Base-by-base conservation (phyloP, 257 asterid genomes). In the Jasminum sambac region DNA sequence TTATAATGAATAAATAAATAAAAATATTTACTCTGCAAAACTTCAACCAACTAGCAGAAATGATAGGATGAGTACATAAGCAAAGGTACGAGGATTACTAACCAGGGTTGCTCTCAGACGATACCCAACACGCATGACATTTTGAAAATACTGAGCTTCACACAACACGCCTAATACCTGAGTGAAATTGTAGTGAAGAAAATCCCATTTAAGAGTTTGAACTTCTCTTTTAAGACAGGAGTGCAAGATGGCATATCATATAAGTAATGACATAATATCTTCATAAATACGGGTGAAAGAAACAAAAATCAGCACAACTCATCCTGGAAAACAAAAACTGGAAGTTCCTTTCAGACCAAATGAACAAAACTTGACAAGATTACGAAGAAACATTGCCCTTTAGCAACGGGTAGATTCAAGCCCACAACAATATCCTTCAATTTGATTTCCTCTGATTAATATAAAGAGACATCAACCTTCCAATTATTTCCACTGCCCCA, bases 61-160 rank as follows among this genome's bases (percentile, higher is more conserved):
- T 24, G 42, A 19, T 38, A 72, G 21, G 66, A 63, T 40, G 59
- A 7, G 62, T 34, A 30, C 36, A 75, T 36, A 17, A n/a, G 65
- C 68, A 19, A 44, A 50, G 44, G 58, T 6, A 78, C 36, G 24
- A 73, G 62, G 80, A 39, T 55, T 74, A 62, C 85, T 87, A 79
- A 94, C 99, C 87, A 94, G 80, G 46, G 98, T 89, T 73, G 98
- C 83, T 76, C 95, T 87, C 81, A 94, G 81, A 52, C 98, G 95
- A 81, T 69, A 90, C 67, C 98, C 98, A 76, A 89, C 98, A 66
- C 98, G 97, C 96, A 90, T 87, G 84, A 94, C 98, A 73, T 90
- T 90, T 71, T 90, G 98, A 77, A 90, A 94, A 74, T 94, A 94
- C 77, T 94, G 98, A 75, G 96, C 97, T 87, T 93, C 98, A 76